phyloP scores from a whole-genome alignment of 1,284 basidiomycete species.

The Phylloboletellus chloephorus region DNA sequence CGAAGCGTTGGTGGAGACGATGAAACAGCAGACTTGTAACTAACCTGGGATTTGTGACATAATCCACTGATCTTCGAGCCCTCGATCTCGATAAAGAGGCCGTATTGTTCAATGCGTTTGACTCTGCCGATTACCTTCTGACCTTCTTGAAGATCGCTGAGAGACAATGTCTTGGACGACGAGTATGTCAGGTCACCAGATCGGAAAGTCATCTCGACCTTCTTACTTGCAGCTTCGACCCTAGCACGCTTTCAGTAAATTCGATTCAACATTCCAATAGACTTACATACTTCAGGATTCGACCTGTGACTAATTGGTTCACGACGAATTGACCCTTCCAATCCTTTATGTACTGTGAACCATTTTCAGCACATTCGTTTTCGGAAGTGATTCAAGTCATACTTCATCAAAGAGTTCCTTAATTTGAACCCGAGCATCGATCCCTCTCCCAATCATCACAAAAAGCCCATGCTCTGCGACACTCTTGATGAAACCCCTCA shows the following conservation, averaged over 20 bases:
- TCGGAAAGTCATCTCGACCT: slow-evolving; percentile 86
- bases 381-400: slow-evolving; percentile 7
- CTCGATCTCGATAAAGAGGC: slow-evolving; percentile 87
- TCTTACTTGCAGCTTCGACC: slow-evolving; percentile 61
- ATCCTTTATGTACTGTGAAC: slow-evolving; percentile 81
- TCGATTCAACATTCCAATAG: slow-evolving; percentile 5
- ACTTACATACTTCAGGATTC: slow-evolving; percentile 62
- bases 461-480: slow-evolving; percentile 88
- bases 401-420: slow-evolving; percentile 90
- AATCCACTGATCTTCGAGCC: slow-evolving; percentile 82
- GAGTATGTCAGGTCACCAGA: slow-evolving; percentile 49
- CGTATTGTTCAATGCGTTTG: slow-evolving; percentile 81
- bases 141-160: slow-evolving; percentile 64
- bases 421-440: slow-evolving; percentile 92
- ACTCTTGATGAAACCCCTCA: slow-evolving; percentile 88
- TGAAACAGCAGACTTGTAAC: slow-evolving; percentile 15
- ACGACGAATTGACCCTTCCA: slow-evolving; percentile 83
- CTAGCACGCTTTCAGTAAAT: slow-evolving; percentile 37
- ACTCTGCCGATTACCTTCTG: slow-evolving; percentile 74
- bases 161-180: slow-evolving; percentile 37
- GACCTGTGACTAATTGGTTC: slow-evolving; percentile 84
- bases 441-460: slow-evolving; percentile 74
- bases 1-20: slow-evolving; percentile 1
- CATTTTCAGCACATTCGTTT: slow-evolving; percentile 9
- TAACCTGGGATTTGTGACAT: slow-evolving; percentile 89